phyloP scores from a whole-genome alignment of 75 land plant species.

The Sequoia sempervirens region DNA sequence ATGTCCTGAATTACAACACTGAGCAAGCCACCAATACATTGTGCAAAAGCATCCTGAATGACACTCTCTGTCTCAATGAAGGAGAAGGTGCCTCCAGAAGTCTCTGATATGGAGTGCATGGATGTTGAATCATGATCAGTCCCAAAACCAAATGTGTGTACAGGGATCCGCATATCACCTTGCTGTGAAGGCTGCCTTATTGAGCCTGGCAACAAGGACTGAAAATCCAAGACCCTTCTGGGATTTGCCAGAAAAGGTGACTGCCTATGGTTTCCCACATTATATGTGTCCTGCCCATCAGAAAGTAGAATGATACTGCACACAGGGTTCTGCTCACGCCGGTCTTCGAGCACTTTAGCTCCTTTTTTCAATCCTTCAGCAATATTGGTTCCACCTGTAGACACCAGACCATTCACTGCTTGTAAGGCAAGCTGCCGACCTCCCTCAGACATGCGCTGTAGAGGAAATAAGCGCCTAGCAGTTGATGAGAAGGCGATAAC shows the following conservation, averaged over 20 bases:
- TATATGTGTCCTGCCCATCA: conserved; percentile 91
- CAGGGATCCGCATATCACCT: conserved; percentile 51
- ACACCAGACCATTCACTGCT: conserved; percentile 32
- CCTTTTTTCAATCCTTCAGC: conserved; percentile 48
- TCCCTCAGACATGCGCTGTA: conserved; percentile 36
- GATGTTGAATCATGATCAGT: conserved; percentile 80
- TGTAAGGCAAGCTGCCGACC: conserved; percentile 38
- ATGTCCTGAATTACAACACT: conserved; percentile 89
- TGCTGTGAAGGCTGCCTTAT: conserved; percentile 15
- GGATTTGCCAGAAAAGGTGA: background rate
- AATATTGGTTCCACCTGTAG: conserved; percentile 48
- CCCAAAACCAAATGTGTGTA: conserved; percentile 93
- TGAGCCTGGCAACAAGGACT: conserved; percentile 47
- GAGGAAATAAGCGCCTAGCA: conserved; percentile 39
- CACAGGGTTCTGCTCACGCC: conserved; percentile 33
- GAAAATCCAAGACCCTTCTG: conserved; percentile 19
- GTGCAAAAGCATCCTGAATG: conserved; percentile 96
- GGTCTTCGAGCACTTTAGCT: conserved; percentile 37
- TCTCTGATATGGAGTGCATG: conserved; percentile 79
- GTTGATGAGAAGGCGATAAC: conserved; percentile 41
- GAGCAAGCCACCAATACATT: conserved; percentile 92
- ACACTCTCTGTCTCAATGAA: conserved; percentile 80
- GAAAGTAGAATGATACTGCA: conserved; percentile 49
- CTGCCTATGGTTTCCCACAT: conserved; percentile 20
- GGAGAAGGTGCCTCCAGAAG: conserved; percentile 89